A percentile compares a stretch with the other conserved stretches of the same genome.
Conservation (phyloP, 148 eudicot genomes). For the Rhododendron williamsianum region DNA sequence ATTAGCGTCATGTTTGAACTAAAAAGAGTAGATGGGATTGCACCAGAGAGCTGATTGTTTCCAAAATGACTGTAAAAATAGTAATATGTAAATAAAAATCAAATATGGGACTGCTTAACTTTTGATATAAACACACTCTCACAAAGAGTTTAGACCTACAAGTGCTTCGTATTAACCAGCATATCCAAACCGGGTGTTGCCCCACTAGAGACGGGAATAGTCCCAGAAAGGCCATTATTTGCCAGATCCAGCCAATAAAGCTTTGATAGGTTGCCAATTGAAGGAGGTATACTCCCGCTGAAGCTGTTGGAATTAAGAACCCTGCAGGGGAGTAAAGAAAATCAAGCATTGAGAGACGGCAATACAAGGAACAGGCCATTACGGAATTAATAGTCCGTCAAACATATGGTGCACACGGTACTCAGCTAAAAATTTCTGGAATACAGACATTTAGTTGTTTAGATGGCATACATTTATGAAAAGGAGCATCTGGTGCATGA, state of each 20-base stretch:
- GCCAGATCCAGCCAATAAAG: conserved; percentile 75
- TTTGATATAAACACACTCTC: background rate
- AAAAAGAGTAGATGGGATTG: conserved; percentile 53
- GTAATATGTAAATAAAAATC: background rate
- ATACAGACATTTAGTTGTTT: background rate
- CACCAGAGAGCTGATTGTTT: conserved; percentile 66
- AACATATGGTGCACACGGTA: background rate
- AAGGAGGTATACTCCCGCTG: conserved; percentile 43
- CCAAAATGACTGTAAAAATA: conserved; percentile 64
- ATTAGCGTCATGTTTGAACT: conserved; percentile 52
- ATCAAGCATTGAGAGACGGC: background rate
- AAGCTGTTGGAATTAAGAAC: conserved; percentile 34
- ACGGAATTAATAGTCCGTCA: background rate
- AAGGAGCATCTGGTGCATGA: background rate
- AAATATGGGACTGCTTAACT: background rate
- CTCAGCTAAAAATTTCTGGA: background rate
- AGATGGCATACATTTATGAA: background rate
- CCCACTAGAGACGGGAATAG: conserved; percentile 54
- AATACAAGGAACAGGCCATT: background rate
- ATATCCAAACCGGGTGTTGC: conserved; percentile 55
- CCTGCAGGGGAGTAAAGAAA: conserved; percentile 16
- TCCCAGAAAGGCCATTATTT: conserved; percentile 52
- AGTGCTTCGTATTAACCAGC: conserved; percentile 55
- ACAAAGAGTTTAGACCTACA: conserved; percentile 38
- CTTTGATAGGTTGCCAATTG: conserved; percentile 51